Evolutionary conservation across 768 basidiomycete species (phyloP).

Genomic region (Xerocomellus amylosporus): DNA sequence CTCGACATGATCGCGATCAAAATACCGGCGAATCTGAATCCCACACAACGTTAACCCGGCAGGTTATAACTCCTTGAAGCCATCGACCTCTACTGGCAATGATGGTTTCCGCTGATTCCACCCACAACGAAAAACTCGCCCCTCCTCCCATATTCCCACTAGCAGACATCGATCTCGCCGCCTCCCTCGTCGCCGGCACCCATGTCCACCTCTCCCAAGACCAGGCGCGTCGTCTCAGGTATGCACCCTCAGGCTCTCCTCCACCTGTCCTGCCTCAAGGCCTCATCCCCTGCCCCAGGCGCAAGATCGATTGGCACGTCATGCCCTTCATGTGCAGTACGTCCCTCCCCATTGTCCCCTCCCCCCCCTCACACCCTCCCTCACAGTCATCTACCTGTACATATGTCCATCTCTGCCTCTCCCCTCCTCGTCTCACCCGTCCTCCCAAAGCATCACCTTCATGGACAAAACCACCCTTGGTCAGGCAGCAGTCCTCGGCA

Average conservation of each 20-base stretch:
- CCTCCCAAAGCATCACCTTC: slow-evolving; percentile 63
- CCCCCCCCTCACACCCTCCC: slow-evolving; percentile 4
- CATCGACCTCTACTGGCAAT: too few relatives aligned
- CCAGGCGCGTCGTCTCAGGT: slow-evolving; percentile 54
- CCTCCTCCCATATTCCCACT: too few relatives aligned
- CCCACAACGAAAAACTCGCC: too few relatives aligned
- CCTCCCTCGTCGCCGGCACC: slow-evolving; percentile 45
- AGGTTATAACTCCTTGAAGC: too few relatives aligned
- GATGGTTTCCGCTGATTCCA: too few relatives aligned
- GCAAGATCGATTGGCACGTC: slow-evolving; percentile 71
- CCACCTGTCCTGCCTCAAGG: too few relatives aligned
- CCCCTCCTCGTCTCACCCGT: background rate
- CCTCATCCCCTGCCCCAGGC: too few relatives aligned
- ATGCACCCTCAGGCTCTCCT: too few relatives aligned
- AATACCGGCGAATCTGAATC: too few relatives aligned
- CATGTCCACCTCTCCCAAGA: slow-evolving; percentile 46
- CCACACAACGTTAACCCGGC: too few relatives aligned
- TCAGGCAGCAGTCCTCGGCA: slow-evolving; percentile 68
- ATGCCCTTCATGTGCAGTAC: slow-evolving; percentile 81
- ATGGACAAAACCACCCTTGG: slow-evolving; percentile 75
- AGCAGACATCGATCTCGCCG: slow-evolving; percentile 62
- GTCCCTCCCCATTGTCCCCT: slow-evolving; percentile 27
- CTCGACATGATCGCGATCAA: too few relatives aligned
- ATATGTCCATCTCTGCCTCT: slow-evolving; percentile 34
- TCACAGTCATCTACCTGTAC: slow-evolving; percentile 65